Conservation (phyloP, 129 eudicot genomes). For the Dittrichia graveolens region DNA sequence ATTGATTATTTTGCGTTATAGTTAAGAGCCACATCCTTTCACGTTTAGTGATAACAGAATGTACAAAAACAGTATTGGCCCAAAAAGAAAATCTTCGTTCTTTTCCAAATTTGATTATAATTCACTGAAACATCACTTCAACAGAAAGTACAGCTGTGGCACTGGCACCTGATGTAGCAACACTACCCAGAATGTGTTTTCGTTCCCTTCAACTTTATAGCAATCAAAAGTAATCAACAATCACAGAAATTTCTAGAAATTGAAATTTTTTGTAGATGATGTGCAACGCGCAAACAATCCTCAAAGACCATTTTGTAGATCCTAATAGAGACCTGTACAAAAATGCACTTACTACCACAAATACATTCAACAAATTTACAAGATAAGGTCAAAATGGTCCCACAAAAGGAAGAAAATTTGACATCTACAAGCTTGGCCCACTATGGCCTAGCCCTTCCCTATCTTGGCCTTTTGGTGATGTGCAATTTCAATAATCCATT, state of each 20-base stretch:
- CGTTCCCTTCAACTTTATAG: not conserved
- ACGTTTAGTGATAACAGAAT: conserved; percentile 15
- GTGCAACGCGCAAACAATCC: too few species aligned
- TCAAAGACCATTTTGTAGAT: too few species aligned
- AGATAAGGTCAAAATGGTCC: not conserved
- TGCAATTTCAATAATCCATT: not conserved
- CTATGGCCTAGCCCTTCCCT: conserved; percentile 7
- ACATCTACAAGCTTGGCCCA: conserved; percentile 21
- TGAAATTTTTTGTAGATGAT: too few species aligned
- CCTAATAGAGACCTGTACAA: too few species aligned
- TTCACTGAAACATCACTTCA: not conserved
- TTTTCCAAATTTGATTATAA: not conserved
- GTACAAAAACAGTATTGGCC: conserved; percentile 4
- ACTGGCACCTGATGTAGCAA: not conserved
- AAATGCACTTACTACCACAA: not conserved
- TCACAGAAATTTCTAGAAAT: too few species aligned
- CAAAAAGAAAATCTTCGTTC: not conserved
- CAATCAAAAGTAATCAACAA: not conserved
- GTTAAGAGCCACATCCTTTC: conserved; percentile 3
- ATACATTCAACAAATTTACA: conserved; percentile 1
- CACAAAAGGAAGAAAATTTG: not conserved
- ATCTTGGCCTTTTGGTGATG: conserved; percentile 6
- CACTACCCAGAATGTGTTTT: not conserved
- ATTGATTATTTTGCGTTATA: conserved; percentile 5
- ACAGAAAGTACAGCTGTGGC: not conserved